Evolutionary conservation across 352 stramenopile species (phyloP).

Genomic region (Phytopythium chamaehyphon): DNA sequence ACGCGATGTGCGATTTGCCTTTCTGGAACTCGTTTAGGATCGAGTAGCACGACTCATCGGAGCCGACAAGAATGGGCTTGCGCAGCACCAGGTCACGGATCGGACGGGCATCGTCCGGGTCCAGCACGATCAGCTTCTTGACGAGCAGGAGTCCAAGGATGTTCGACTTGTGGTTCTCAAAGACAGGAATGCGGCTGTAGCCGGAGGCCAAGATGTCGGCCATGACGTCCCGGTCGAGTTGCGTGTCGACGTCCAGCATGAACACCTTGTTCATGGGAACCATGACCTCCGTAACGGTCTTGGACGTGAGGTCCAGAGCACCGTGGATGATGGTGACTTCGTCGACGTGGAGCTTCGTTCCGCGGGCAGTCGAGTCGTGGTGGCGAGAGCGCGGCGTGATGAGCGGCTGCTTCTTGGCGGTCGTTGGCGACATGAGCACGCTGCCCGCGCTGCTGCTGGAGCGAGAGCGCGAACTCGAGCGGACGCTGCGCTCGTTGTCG

Average conservation of each 20-base stretch:
- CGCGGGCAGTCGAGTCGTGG: slow-evolving; percentile 26
- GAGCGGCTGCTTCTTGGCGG: slow-evolving; percentile 18
- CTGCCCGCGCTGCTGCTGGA: slow-evolving; percentile 11
- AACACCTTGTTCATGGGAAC: slow-evolving; percentile 81
- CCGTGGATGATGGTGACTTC: slow-evolving; percentile 93
- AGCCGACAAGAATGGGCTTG: slow-evolving; percentile 78
- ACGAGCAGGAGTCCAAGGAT: slow-evolving; percentile 87
- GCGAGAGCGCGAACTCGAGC: slow-evolving; percentile 9
- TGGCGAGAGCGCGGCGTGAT: slow-evolving; percentile 21
- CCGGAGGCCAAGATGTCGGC: slow-evolving; percentile 82
- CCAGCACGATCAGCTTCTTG: slow-evolving; percentile 87
- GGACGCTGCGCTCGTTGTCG: slow-evolving; percentile 3
- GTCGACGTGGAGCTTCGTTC: slow-evolving; percentile 61
- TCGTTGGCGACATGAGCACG: slow-evolving; percentile 18
- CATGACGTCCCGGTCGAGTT: slow-evolving; percentile 71
- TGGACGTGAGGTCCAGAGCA: slow-evolving; percentile 86
- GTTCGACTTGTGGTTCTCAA: slow-evolving; percentile 55
- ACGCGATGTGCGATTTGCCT: slow-evolving; percentile 75
- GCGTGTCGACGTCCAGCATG: slow-evolving; percentile 77
- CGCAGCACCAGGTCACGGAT: slow-evolving; percentile 63
- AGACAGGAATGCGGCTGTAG: slow-evolving; percentile 89
- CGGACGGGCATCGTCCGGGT: slow-evolving; percentile 68
- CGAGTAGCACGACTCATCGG: slow-evolving; percentile 79
- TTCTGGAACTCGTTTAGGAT: slow-evolving; percentile 92
- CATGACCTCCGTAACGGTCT: slow-evolving; percentile 84